Evolutionary conservation across 805 yeast species (phyloP).

Genomic region (Jamesozyma hellenica): DNA sequence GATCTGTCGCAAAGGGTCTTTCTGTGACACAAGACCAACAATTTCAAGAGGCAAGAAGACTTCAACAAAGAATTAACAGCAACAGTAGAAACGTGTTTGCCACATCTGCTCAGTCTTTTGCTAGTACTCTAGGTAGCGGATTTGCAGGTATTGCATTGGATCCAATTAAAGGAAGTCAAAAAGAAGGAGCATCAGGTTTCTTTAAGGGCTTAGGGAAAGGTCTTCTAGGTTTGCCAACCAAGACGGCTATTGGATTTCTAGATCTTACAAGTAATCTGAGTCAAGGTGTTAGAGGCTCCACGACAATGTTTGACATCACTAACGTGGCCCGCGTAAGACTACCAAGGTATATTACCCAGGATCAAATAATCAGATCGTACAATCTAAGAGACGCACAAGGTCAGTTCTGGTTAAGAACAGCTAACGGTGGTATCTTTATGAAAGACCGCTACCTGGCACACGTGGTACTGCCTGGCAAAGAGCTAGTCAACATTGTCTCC

Average conservation of each 20-base stretch:
- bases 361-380: conserved; percentile 65
- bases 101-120: conserved; percentile 78
- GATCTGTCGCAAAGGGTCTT: conserved; percentile 88
- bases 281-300: conserved; percentile 87
- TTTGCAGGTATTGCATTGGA: conserved; percentile 82
- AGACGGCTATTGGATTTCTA: conserved; percentile 88
- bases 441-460: conserved; percentile 79
- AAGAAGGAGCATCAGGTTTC: conserved; percentile 85
- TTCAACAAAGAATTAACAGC: conserved; percentile 63
- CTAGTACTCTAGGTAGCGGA: conserved; percentile 81
- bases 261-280: conserved; percentile 88
- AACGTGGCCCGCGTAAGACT: conserved; percentile 70
- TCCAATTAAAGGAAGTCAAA: conserved; percentile 82
- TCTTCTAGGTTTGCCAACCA: conserved; percentile 89
- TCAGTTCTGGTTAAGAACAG: conserved; percentile 78
- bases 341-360: conserved; percentile 64
- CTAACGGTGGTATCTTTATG: conserved; percentile 69
- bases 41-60: conserved; percentile 73
- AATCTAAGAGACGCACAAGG: conserved; percentile 84
- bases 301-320: conserved; percentile 78
- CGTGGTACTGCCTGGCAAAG: conserved; percentile 70
- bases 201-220: conserved; percentile 93
- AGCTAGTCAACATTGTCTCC: conserved; percentile 66
- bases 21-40: conserved; percentile 78
- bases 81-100: conserved; percentile 81